Percentiles rank a stretch among this genome's conserved stretches.
phyloP scores from a whole-genome alignment of 768 basidiomycete species.

The Amylocystis lapponica region DNA sequence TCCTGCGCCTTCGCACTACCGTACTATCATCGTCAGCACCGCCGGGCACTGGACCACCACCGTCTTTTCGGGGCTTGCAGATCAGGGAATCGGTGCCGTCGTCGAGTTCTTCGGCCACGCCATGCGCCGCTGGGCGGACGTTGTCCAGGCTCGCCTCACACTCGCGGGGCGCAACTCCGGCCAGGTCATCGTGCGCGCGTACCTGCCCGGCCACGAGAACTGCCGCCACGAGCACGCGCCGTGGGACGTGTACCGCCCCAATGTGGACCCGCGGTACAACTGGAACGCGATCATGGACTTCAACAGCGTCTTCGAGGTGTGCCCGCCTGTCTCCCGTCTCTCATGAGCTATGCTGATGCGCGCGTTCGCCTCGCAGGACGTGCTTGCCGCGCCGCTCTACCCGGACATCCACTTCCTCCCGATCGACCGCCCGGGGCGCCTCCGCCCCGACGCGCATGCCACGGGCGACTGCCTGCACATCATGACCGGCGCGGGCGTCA shows the following conservation, averaged over 20 bases:
- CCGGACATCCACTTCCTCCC: slow-evolving; percentile 53
- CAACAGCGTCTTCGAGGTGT: slow-evolving; percentile 55
- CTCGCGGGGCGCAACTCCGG: slow-evolving; percentile 11
- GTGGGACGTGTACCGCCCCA: slow-evolving; percentile 40
- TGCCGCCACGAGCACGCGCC: slow-evolving; percentile 47
- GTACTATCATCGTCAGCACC: slow-evolving; percentile 57
- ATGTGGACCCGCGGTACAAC: slow-evolving; percentile 50
- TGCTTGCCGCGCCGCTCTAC: slow-evolving; percentile 34
- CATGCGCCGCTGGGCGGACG: slow-evolving; percentile 47
- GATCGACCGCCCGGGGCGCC: slow-evolving; percentile 55
- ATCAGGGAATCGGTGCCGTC: slow-evolving; percentile 48
- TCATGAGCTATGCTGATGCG: slow-evolving; percentile 4
- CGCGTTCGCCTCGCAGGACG: slow-evolving; percentile 26
- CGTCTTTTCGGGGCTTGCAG: slow-evolving; percentile 38
- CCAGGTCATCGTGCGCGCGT: slow-evolving; percentile 54
- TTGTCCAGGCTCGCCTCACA: slow-evolving; percentile 36
- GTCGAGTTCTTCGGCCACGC: slow-evolving; percentile 53
- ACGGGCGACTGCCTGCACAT: slow-evolving; percentile 43
- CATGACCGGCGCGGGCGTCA: slow-evolving; percentile 39
- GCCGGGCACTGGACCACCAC: slow-evolving; percentile 68
- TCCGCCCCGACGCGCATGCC: slow-evolving; percentile 57
- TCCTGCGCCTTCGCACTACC: slow-evolving; percentile 48
- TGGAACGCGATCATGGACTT: slow-evolving; percentile 57
- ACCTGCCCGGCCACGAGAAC: slow-evolving; percentile 61
- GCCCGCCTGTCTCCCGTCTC: slow-evolving; percentile 4